Evolutionary conservation across 805 yeast genomes (phyloP).

Genomic region (Vanderwaltozyma yarrowii): DNA sequence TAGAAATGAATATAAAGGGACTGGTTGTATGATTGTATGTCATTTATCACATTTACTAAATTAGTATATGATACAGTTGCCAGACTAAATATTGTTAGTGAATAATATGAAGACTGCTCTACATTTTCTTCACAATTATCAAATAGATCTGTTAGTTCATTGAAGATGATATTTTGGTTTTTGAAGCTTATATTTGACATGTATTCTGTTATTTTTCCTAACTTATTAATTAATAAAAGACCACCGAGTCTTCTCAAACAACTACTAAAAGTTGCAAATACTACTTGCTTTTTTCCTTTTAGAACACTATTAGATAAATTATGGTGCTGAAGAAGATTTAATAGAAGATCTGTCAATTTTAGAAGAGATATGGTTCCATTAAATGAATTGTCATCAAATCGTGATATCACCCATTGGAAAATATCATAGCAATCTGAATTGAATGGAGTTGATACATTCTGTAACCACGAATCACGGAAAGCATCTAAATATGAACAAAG

Average conservation of each 20-base stretch:
- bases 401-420: conserved; percentile 33
- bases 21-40: conserved; percentile 6
- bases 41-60: conserved; percentile 10
- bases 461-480: conserved; percentile 21
- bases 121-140: conserved; percentile 15
- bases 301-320: conserved; percentile 13
- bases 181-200: conserved; percentile 16
- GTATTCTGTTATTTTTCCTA: conserved; percentile 10
- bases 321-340: conserved; percentile 23
- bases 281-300: conserved; percentile 21
- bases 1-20: conserved; percentile 15
- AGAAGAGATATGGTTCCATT: conserved; percentile 29
- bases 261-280: conserved; percentile 14
- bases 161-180: conserved; percentile 22
- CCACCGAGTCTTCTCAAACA: conserved; percentile 13
- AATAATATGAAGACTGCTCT: conserved; percentile 22
- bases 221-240: conserved; percentile 2
- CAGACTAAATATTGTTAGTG: conserved; percentile 13
- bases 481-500: conserved; percentile 13
- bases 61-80: conserved; percentile 15
- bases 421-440: conserved; percentile 40
- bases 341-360: conserved; percentile 28
- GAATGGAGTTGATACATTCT: conserved; percentile 15
- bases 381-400: conserved; percentile 34
- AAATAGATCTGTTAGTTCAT: conserved; percentile 19